These are phyloP conservation scores for Penicillium digitatum DNA, from an alignment of 2,329 filamentous ascomycete genomes.

Conservation along the genomic window DNA sequence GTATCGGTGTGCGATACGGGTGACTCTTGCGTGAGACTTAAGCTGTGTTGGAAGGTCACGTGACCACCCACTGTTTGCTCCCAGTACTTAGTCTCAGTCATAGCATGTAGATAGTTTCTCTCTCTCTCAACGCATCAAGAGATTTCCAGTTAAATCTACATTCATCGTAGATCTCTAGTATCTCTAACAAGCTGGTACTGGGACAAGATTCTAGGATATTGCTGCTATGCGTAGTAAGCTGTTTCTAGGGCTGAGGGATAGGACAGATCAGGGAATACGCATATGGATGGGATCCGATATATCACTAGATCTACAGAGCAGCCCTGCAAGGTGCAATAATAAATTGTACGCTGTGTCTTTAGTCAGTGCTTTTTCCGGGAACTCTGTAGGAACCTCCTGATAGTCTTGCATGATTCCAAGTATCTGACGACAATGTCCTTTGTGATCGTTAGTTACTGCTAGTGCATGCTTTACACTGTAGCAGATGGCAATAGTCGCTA, in stretches of 20 bases:
- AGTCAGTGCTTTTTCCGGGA: neutral
- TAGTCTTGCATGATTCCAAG: neutral
- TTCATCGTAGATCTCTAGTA: no score
- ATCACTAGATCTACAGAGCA: neutral
- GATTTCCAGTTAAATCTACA: no score
- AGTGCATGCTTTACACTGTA: neutral
- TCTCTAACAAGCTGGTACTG: neutral
- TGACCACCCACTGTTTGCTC: no score
- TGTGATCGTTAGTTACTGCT: slow-evolving; percentile 4
- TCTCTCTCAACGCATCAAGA: no score
- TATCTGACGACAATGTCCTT: neutral
- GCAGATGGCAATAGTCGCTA: neutral
- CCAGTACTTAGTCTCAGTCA: no score
- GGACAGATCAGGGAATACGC: slow-evolving; percentile 6
- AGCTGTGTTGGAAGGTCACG: no score
- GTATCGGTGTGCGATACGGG: neutral
- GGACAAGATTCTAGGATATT: neutral
- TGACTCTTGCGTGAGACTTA: neutral
- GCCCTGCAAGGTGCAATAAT: neutral
- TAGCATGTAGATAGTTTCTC: no score
- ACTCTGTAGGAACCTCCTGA: neutral
- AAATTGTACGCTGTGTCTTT: neutral
- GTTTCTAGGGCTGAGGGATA: slow-evolving; percentile 2
- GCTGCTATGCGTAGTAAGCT: neutral
- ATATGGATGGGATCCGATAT: slow-evolving; percentile 15